These are phyloP conservation scores for Suillus variegatus DNA, from an alignment of 768 basidiomycete genomes.

Conservation along the genomic window DNA sequence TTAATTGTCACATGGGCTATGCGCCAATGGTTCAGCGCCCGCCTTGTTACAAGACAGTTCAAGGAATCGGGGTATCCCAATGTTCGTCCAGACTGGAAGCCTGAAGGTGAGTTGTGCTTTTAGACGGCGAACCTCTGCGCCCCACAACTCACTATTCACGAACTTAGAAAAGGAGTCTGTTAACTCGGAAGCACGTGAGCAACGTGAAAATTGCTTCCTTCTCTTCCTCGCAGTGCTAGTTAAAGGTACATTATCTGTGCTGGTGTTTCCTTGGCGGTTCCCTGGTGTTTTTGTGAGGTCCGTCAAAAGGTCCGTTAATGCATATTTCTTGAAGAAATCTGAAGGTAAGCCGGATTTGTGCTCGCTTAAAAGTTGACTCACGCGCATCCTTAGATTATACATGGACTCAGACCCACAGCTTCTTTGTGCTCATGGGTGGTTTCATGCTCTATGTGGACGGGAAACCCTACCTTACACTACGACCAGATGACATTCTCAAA, in stretches of 20 bases:
- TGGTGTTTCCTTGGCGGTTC: not conserved
- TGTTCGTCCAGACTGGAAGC: not conserved
- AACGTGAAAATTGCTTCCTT: not conserved
- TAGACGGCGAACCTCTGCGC: not conserved
- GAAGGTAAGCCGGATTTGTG: too few species aligned
- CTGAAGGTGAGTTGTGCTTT: not conserved
- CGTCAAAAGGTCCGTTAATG: not conserved
- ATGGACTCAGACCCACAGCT: too few species aligned
- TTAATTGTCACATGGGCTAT: slow-evolving; percentile 22
- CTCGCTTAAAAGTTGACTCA: too few species aligned
- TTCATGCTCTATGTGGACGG: too few species aligned
- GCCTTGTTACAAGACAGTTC: not conserved
- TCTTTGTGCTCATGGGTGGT: too few species aligned
- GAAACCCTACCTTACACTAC: too few species aligned
- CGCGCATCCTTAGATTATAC: too few species aligned
- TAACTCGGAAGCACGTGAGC: not conserved
- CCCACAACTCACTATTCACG: not conserved
- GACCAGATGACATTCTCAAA: too few species aligned
- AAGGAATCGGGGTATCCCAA: not conserved
- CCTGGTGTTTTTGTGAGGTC: not conserved
- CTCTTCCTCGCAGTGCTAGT: not conserved
- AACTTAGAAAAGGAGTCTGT: not conserved
- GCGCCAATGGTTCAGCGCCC: slow-evolving; percentile 20
- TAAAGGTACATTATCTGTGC: not conserved
- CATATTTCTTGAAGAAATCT: not conserved